Evolutionary conservation across 2,329 filamentous ascomycete genomes (phyloP), one percentile per base, ranked within the genome.

Genomic region (Xylaria multiplex): DNA sequence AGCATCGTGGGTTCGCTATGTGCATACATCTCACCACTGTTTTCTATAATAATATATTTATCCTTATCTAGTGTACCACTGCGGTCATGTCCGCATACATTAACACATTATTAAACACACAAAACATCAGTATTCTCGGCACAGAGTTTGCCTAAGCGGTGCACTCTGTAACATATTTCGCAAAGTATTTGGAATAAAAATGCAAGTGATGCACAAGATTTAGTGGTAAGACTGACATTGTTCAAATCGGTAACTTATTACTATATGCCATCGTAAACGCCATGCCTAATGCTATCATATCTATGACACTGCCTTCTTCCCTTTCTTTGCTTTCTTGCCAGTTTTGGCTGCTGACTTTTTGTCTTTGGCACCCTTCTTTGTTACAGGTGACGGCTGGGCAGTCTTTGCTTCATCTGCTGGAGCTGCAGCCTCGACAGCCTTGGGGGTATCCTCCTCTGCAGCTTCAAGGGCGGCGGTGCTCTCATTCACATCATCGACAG

Each of bases 1-100:
- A 81, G 83, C 81, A 81, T 80, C 77, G 79, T 81, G 82, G 86
- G 85, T 88, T 88, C 86, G 86, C 86, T 88, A 85, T 85, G 85
- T 78, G 85, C 85, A 81, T 77, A 88, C 84, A 88, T 71, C 24
- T 61, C 13, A 13, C 16, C 22, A 27, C 57, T 57, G 14, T n/a
- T 6, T 19, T 40, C 6, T 22, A 45, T 4, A 13, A 5, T 8
- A 27, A 5, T 8, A 27, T n/a, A 13, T 22, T 37, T 30, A n/a
- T 8, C n/a, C 3, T 14, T 11, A 35, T 55, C 3, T 6, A 37
- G 48, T 19, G 19, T 19, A 19, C 19, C 45, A n/a, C 16, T 65
- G 30, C 7, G 7, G n/a, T 16, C 35, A 13, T 27, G 37, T 40
- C 32, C 2, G n/a, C 14, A 49, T 54, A 40, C 19, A 14, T 11